Evolutionary conservation across 1,284 basidiomycete genomes (phyloP).

Genomic region (Apiotrichum laibachii): DNA sequence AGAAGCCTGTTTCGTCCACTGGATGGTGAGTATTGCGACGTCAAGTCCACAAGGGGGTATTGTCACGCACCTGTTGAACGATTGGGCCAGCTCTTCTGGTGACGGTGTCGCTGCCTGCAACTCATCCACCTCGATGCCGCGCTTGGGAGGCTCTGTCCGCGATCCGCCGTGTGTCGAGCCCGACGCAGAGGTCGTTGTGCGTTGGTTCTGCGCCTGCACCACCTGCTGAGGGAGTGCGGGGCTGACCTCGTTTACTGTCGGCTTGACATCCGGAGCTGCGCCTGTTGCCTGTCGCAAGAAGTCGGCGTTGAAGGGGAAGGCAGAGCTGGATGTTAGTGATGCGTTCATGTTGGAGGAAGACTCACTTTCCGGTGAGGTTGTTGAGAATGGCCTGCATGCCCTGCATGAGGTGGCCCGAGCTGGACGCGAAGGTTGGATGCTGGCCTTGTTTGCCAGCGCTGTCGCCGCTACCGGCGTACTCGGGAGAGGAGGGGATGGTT

Average conservation of each 20-base stretch:
- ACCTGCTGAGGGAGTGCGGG: background rate
- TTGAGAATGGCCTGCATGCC: slow-evolving; percentile 34
- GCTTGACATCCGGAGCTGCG: slow-evolving; percentile 10
- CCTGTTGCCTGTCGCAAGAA: slow-evolving; percentile 4
- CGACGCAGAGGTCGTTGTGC: slow-evolving; percentile 9
- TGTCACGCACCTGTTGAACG: slow-evolving; percentile 17
- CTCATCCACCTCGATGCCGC: slow-evolving; percentile 38
- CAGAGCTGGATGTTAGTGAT: slow-evolving; percentile 8
- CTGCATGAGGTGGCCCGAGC: slow-evolving; percentile 28
- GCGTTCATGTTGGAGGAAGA: background rate
- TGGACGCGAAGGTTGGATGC: slow-evolving; percentile 9
- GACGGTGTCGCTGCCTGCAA: slow-evolving; percentile 24
- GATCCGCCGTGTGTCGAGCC: slow-evolving; percentile 34
- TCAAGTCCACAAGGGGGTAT: background rate
- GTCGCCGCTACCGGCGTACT: slow-evolving; percentile 23
- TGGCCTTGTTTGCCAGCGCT: slow-evolving; percentile 10
- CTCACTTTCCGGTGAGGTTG: slow-evolving; percentile 28
- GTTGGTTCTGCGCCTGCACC: slow-evolving; percentile 1
- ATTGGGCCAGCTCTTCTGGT: slow-evolving; percentile 26
- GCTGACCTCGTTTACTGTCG: slow-evolving; percentile 7
- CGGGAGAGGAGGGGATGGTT: slow-evolving; percentile 38
- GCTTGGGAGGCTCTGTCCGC: slow-evolving; percentile 41
- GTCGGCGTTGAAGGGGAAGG: slow-evolving; percentile 11
- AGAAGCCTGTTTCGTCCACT: slow-evolving; percentile 36
- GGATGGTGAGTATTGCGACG: background rate